Conservation (phyloP, 2,329 filamentous ascomycete genomes). For the Calonectria ilicicola region DNA sequence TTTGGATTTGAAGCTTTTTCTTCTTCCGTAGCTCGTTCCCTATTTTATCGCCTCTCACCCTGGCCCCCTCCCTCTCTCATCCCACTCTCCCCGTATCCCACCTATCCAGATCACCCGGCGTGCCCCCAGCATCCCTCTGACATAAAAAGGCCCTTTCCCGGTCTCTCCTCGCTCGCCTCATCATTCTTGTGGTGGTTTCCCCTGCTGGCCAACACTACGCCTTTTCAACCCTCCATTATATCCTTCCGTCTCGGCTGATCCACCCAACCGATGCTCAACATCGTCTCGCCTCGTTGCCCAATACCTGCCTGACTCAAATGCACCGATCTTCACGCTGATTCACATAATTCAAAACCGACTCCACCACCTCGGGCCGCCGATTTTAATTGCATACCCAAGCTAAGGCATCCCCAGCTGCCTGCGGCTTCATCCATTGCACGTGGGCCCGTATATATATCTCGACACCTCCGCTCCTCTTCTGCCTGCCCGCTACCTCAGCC, state of each 20-base stretch:
- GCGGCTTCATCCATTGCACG: slow-evolving; percentile 15
- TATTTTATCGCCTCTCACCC: slow-evolving; percentile 2
- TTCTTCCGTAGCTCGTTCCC: slow-evolving; percentile 13
- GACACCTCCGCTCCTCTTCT: slow-evolving; percentile 27
- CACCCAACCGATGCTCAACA: slow-evolving; percentile 11
- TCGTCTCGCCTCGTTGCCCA: slow-evolving; percentile 15
- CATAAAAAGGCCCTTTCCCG: slow-evolving; percentile 22
- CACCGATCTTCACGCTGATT: slow-evolving; percentile 28
- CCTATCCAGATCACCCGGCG: neutral
- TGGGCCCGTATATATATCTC: slow-evolving; percentile 18
- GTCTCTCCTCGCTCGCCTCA: slow-evolving; percentile 14
- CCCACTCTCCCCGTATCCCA: slow-evolving; percentile 3
- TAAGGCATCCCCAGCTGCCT: slow-evolving; percentile 41
- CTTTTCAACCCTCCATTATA: slow-evolving; percentile 8
- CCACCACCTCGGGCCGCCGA: slow-evolving; percentile 8
- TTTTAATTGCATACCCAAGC: slow-evolving; percentile 3
- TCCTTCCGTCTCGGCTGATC: slow-evolving; percentile 18
- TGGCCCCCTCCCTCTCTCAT: neutral
- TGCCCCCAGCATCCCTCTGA: slow-evolving; percentile 1
- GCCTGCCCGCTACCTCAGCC: slow-evolving; percentile 30
- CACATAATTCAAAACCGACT: slow-evolving; percentile 18
- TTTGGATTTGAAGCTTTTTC: slow-evolving; percentile 2
- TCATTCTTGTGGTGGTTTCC: slow-evolving; percentile 3
- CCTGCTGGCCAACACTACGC: neutral
- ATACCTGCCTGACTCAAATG: slow-evolving; percentile 18